Base-by-base conservation (phyloP, 352 stramenopile species). In the Pythium rishiriense region DNA sequence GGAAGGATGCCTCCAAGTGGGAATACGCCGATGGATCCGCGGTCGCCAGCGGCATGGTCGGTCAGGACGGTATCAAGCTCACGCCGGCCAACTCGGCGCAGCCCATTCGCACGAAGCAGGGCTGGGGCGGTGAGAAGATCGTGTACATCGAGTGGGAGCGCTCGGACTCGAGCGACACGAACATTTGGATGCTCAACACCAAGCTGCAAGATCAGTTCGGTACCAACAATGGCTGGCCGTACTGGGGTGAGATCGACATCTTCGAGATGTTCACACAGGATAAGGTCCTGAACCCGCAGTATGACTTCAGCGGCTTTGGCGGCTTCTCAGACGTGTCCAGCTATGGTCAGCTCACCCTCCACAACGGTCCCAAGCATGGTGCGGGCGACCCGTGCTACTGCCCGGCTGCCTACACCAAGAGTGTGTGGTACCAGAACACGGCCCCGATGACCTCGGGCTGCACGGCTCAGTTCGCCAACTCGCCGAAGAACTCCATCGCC, bases 221-320 rank as follows among this genome's bases (percentile, higher is more conserved):
- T 25, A 66, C 56, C 19, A 68, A 58, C 55, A 86, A 87, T 35
- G 79, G 79, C 58, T 93, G 81, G 83, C 81, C 83, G 14, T 86
- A 89, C 69, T 90, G 75, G 70, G 83, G 83, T 26, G 83, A 93
- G 63, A 68, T 90, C 46, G 83, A 93, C 51, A 81, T 93, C 28
- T 93, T 93, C 48, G 83, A 93, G 67, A 93, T 93, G 83, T 93
- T 93, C 62, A 88, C 78, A 29, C 80, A 90, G 55, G 79, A 93
- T 60, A 64, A 69, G 14, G 28, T 57, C 3, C 59, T 70, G 46
- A 68, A 70, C n/a, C 64, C 66, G 15, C 11, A 61, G 21, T 87
- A 86, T 59, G 76, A 87, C 68, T 90, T 74, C 57, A 73, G 39
- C n/a, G 79, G 76, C 48, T 79, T 79, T 31, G 73, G 73, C 3